Evolutionary conservation across 257 asterid genomes (phyloP).

Genomic region (Fraxinus quadrangulata): DNA sequence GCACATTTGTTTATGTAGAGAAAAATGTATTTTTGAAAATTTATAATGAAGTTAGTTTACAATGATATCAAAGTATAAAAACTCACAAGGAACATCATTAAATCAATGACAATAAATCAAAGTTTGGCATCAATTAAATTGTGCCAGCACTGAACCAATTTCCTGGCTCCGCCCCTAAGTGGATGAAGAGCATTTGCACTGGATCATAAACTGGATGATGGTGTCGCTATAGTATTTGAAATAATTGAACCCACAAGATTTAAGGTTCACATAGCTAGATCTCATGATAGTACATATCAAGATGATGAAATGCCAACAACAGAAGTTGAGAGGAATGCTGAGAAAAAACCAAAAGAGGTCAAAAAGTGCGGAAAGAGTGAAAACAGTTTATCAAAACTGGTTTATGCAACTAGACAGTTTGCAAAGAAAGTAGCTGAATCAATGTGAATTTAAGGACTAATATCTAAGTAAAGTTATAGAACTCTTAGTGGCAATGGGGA

Average conservation of each 20-base stretch:
- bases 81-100: no score
- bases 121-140: no score
- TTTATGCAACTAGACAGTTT: slow-evolving; percentile 44
- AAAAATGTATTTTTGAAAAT: no score
- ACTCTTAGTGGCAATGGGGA: not conserved
- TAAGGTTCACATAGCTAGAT: slow-evolving; percentile 74
- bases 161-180: slow-evolving; percentile 28
- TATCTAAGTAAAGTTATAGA: not conserved
- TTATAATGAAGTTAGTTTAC: no score
- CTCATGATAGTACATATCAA: slow-evolving; percentile 32
- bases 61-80: no score
- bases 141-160: no score
- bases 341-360: slow-evolving; percentile 32
- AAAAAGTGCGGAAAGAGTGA: slow-evolving; percentile 17
- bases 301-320: not conserved
- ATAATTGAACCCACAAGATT: slow-evolving; percentile 68
- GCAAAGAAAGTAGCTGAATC: slow-evolving; percentile 29
- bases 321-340: slow-evolving; percentile 36
- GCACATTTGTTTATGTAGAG: no score
- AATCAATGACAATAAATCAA: no score
- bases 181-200: slow-evolving; percentile 97
- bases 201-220: slow-evolving; percentile 86
- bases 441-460: not conserved
- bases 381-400: not conserved
- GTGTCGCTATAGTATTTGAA: slow-evolving; percentile 87